Conservation (phyloP, 2,329 filamentous ascomycete genomes). For the Cadophora gregata region DNA sequence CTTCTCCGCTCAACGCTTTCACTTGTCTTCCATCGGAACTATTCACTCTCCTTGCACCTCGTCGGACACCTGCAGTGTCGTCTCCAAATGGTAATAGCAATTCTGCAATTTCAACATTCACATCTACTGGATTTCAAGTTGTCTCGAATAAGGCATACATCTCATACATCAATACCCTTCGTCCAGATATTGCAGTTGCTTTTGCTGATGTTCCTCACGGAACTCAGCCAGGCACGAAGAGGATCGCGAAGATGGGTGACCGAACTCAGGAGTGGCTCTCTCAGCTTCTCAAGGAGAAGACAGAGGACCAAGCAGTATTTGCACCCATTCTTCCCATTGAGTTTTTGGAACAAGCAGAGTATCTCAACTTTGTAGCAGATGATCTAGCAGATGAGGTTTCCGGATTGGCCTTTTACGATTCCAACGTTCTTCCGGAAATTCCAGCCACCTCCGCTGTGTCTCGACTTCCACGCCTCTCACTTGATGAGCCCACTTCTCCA, state of each 20-base stretch:
- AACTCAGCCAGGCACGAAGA: conserved; percentile 67
- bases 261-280: conserved; percentile 83
- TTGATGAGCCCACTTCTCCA: conserved; percentile 73
- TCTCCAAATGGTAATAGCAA: conserved; percentile 75
- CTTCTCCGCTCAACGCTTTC: conserved; percentile 72
- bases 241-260: conserved; percentile 82
- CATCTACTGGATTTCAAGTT: conserved; percentile 82
- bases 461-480: conserved; percentile 73
- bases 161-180: conserved; percentile 65
- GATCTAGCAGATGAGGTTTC: conserved; percentile 65
- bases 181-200: conserved; percentile 81
- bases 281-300: conserved; percentile 60
- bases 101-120: conserved; percentile 76
- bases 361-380: conserved; percentile 73
- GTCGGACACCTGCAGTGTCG: conserved; percentile 76
- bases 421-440: conserved; percentile 71
- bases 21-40: conserved; percentile 71
- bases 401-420: conserved; percentile 80
- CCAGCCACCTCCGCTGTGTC: conserved; percentile 59
- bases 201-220: conserved; percentile 74
- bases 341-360: conserved; percentile 77
- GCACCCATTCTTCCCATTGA: conserved; percentile 77
- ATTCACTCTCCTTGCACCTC: conserved; percentile 75
- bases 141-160: conserved; percentile 74
- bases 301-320: conserved; percentile 55